Evolutionary conservation across 1,139 yeast species (phyloP), one percentile per base, ranked within the genome.

Genomic region (Pneumocystis jirovecii): DNA sequence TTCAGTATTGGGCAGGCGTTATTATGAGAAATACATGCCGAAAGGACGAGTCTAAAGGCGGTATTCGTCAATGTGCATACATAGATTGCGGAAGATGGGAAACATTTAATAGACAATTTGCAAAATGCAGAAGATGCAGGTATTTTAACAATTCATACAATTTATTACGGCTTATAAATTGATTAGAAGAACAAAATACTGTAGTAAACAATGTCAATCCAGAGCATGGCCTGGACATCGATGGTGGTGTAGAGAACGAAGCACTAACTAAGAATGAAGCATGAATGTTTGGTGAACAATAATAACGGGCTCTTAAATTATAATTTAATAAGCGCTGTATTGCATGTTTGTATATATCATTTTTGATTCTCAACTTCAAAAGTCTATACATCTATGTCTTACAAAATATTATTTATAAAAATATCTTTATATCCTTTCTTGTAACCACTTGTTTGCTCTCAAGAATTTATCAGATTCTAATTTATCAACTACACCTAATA

Each of bases 21-120:
- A 89, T 91, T 63, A 93, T 93, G 93, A 81, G 97, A 68, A 93
- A 93, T 74, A 89, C 96, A 0, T 91, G 96, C 74, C 82, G 97
- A 67, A 85, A 93, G 73, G 95, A 91, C 74, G 97, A 91, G 73
- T 75, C 80, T 61, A 80, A 85, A 66, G 95, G 96, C 37, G 97
- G 97, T 1, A 87, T 93, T 45, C 82, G 97, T 64, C 98, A 93
- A 76, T 93, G 98, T 76, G 97, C 97, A 1, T 86, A 86, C 74
- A 85, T 90, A 71, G 87, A 84, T 59, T 93, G 98, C 76, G 97
- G 97, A n/a, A 85, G 82, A 73, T 93, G 98, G 98, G 98, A 93
- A 75, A 83, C 82, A 61, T 85, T 78, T 69, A 96, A 96, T 15
- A 82, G 95, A 63, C 95, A 91, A 74, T 93, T 91, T 77, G 95